Percentiles rank a stretch among this genome's conserved stretches.
These are phyloP conservation scores for Eimeria brunetti DNA, from an alignment of 169 alveolate genomes.

Conservation along the genomic window DNA sequence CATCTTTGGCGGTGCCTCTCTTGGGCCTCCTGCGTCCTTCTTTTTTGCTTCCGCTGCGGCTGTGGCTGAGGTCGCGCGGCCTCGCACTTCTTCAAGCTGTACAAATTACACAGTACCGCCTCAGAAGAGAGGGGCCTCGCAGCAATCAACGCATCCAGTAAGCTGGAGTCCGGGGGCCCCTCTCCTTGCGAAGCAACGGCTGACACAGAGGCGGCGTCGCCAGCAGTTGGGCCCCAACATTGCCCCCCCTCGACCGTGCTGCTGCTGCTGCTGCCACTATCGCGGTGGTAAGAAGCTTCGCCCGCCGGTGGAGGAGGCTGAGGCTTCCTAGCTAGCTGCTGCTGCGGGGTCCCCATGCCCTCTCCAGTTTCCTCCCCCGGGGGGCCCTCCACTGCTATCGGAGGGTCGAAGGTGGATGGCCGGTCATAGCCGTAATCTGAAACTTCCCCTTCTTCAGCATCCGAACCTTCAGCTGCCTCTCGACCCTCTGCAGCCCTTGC, in stretches of 20 bases:
- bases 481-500: background rate
- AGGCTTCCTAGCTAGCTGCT: constrained; percentile 5
- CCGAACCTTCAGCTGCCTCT: background rate
- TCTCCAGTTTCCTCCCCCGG: background rate
- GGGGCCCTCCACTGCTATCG: background rate
- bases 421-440: constrained; percentile 17
- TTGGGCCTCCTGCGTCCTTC: constrained; percentile 59
- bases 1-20: constrained; percentile 60
- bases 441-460: constrained; percentile 50
- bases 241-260: constrained; percentile 11
- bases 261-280: constrained; percentile 2
- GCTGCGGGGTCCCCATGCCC: background rate
- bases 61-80: constrained; percentile 64
- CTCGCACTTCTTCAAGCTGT: constrained; percentile 64
- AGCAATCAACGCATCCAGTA: constrained; percentile 58
- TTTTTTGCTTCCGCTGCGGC: constrained; percentile 33
- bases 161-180: constrained; percentile 51
- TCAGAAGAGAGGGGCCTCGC: constrained; percentile 67
- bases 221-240: background rate
- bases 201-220: background rate
- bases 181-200: constrained; percentile 2
- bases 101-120: constrained; percentile 33
- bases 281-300: constrained; percentile 11
- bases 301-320: background rate
- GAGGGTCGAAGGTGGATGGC: background rate